Base-by-base conservation (phyloP, 495 filamentous ascomycete genomes). In the Daldinia caldariorum region DNA sequence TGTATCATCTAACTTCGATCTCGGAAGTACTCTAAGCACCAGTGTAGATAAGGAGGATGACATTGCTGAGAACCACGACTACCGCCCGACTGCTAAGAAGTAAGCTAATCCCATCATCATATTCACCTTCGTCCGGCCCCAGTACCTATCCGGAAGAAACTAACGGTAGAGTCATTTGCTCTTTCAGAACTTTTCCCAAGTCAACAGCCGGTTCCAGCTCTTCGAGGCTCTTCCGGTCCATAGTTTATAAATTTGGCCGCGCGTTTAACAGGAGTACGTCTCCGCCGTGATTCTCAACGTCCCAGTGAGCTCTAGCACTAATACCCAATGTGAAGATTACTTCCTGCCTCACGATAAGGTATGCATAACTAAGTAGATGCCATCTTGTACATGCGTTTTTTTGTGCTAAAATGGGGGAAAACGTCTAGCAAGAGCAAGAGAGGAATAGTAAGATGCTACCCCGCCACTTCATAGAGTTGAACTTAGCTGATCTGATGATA, bases 191-290 rank as follows among this genome's bases (percentile, higher is more conserved):
- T 41, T 71, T 64, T 31, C 60, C 69, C 31, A 71, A 63, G 63
- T 37, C 63, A 3, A 22, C 63, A 20, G 29, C 43, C 35, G 45
- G 67, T 29, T 71, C 69, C 41, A 71, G 63, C 41, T 71, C 69
- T 53, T 71, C 69, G 38, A 67, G 69, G 54, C 67, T 71, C 60
- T 71, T 71, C 29, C 69, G 69, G 38, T 71, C 69, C 9, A 63
- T 71, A 67, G 69, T 71, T 13, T 67, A 71, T 60, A 71, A 67
- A 60, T 71, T 71, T 59, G 69, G 69, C 49, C 69, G 69, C 45
- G 59, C 69, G 9, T 71, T 71, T 43, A 67, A 71, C 18, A 63
- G 59, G 56, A 71, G 69, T 71, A 62, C 37, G 63, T 67, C 16
- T 41, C 35, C 45, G 5, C n/a, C 16, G 62, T 65, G 43, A 57